Evolutionary conservation across 2,329 filamentous ascomycete genomes (phyloP), one percentile per base, ranked within the genome.

Genomic region (Colletotrichum lentis): DNA sequence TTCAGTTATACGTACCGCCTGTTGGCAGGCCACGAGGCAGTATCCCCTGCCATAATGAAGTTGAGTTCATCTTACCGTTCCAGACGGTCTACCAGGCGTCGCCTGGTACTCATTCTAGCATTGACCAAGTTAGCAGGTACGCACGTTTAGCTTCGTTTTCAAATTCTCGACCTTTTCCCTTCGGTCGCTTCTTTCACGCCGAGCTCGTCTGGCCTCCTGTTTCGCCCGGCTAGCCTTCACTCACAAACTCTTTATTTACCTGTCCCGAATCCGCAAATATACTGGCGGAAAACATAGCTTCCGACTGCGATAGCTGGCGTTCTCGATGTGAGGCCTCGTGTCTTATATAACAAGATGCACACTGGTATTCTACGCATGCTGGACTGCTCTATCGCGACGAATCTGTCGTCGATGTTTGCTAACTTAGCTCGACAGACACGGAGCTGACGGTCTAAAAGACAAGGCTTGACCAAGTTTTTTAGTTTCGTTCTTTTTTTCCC

Each of bases 11-110:
- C 49, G 35, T 14, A 24, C 58, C 20, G 35, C 27, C 27, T 27
- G 27, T 50, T n/a, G 12, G 16, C 43, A 22, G 31, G 44, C 27
- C 53, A 39, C 56, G 58, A 50, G 37, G 58, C 57, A 44, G 46
- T 18, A 55, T 65, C 56, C 65, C 56, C 65, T 56, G 37, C 44
- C 20, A 43, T 55, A 55, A 64, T 53, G 49, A 59, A 64, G 24
- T 49, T 53, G 41, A 31, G 16, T 64, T 54, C 31, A 47, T 64
- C 61, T 58, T 64, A 41, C 31, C 55, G 10, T 31, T 47, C 31
- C 20, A 8, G 14, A 11, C 24, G n/a, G 14, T n/a, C 20, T 46
- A n/a, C n/a, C 24, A 16, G 18, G 43, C 27, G 43, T 35, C 27
- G 7, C 20, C 41, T 46, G 10, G 41, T 14, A 37, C n/a, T 46